A percentile compares a stretch with the other conserved stretches of the same genome.
Evolutionary conservation across 257 asterid genomes (phyloP).

Genomic region (Gardenia jasminoides): DNA sequence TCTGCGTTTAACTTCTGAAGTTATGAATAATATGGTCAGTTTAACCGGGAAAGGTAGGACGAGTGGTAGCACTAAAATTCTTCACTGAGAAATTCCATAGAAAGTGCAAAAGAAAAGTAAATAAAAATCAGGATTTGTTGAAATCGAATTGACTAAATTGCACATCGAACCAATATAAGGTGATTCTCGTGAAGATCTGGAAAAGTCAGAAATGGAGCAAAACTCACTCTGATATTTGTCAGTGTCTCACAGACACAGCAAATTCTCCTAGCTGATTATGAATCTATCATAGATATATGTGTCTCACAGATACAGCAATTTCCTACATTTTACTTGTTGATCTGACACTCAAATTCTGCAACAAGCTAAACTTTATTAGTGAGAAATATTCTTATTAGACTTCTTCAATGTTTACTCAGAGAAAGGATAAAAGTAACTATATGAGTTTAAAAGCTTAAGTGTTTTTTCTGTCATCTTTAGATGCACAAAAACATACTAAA

Average conservation of each 20-base stretch:
- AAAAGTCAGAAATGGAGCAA: background rate
- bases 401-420: background rate
- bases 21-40: conserved; percentile 2
- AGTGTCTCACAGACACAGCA: no score
- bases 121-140: background rate
- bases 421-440: background rate
- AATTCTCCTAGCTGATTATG: background rate
- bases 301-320: background rate
- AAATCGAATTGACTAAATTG: background rate
- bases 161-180: background rate
- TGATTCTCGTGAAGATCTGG: background rate
- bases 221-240: background rate
- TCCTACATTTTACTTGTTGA: background rate
- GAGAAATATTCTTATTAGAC: background rate
- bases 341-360: background rate
- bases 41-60: background rate
- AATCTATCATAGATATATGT: background rate
- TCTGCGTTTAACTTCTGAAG: conserved; percentile 75
- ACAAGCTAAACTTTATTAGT: background rate
- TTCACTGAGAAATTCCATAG: background rate
- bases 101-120: background rate
- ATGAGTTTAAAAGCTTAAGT: background rate
- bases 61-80: background rate
- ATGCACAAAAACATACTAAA: background rate
- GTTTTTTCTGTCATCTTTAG: background rate